A percentile compares a stretch with the other conserved stretches of the same genome.
These are phyloP conservation scores for Corchorus capsularis DNA, from an alignment of 345 rosid genomes.

Conservation along the genomic window DNA sequence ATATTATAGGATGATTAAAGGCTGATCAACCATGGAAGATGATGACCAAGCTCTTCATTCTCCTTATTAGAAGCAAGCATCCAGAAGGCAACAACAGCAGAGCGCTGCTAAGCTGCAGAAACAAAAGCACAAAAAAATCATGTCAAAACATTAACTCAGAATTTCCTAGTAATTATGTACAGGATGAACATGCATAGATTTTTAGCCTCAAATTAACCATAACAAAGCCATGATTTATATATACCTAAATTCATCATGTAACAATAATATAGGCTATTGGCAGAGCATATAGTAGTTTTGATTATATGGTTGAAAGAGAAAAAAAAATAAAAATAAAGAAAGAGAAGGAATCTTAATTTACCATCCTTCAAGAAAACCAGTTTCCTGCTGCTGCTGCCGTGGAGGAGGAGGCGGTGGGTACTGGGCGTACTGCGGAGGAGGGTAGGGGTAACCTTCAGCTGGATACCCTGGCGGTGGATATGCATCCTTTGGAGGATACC, in stretches of 20 bases:
- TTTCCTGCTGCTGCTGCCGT: conserved; percentile 30
- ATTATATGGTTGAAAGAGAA: neutral
- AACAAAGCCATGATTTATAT: neutral
- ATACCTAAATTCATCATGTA: neutral
- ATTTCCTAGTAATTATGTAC: neutral
- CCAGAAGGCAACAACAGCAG: conserved; percentile 62
- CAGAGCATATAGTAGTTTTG: neutral
- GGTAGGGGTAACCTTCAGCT: conserved; percentile 41
- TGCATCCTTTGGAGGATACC: conserved; percentile 52
- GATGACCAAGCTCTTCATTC: neutral
- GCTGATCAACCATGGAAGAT: neutral
- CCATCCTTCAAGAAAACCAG: conserved; percentile 58
- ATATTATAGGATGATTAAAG: neutral
- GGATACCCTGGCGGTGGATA: conserved; percentile 63
- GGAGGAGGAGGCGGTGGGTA: conserved; percentile 17
- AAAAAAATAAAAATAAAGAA: neutral
- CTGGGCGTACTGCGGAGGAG: conserved; percentile 38
- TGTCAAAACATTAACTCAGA: neutral
- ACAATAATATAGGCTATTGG: neutral
- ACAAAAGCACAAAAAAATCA: neutral
- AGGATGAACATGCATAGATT: neutral
- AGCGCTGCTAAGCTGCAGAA: conserved; percentile 58
- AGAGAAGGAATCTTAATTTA: conserved; percentile 10
- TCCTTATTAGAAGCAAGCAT: conserved; percentile 45
- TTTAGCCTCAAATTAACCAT: neutral